Evolutionary conservation across 306 rosid species (phyloP).

Genomic region (Cucurbita argyrosperma): DNA sequence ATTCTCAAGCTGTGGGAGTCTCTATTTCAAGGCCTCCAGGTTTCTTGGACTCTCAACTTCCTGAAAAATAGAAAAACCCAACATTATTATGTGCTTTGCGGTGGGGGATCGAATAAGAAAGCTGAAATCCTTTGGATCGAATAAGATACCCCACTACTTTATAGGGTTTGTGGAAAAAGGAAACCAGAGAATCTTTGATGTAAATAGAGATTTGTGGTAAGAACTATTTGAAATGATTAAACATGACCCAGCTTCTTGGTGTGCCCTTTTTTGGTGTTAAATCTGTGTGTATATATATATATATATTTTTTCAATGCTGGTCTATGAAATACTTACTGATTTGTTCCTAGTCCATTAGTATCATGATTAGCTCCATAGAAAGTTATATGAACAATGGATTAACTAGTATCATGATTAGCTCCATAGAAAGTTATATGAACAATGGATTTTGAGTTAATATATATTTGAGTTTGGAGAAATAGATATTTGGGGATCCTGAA

Average conservation of each 20-base stretch:
- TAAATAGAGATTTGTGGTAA: too few relatives aligned
- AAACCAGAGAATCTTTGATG: too few relatives aligned
- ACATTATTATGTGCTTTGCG: background rate
- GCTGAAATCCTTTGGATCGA: background rate
- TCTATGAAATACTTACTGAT: too few relatives aligned
- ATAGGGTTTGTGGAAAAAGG: background rate
- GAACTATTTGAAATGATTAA: background rate
- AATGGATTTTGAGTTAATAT: background rate
- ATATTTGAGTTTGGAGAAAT: background rate
- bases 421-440: too few relatives aligned
- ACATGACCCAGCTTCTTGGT: background rate
- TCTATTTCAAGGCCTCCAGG: background rate
- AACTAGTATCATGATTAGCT: too few relatives aligned
- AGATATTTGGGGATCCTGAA: conserved; percentile 92
- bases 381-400: too few relatives aligned
- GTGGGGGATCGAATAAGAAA: background rate
- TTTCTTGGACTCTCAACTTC: background rate
- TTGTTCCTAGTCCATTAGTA: too few relatives aligned
- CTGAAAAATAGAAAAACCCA: background rate
- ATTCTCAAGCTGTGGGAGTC: background rate
- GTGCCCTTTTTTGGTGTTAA: background rate
- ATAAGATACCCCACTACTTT: too few relatives aligned
- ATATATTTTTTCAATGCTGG: too few relatives aligned
- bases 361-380: too few relatives aligned
- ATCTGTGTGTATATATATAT: too few relatives aligned